A percentile compares a stretch with the other conserved stretches of the same genome.
Conservation (phyloP, 305 asterid genomes). For the Coffea humblotiana region DNA sequence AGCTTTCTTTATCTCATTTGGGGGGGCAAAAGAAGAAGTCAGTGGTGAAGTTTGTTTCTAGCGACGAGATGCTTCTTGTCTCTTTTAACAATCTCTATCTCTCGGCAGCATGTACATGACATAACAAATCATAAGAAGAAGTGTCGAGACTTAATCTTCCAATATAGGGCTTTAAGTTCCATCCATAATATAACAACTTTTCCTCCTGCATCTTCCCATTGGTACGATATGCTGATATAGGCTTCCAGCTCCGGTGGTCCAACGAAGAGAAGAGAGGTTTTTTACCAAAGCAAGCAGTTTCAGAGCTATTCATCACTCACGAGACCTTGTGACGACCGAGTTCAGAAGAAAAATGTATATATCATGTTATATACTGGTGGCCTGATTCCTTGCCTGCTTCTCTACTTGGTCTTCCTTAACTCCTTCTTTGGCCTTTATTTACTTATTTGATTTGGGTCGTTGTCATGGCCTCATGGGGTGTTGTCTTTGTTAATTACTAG, state of each 20-base stretch:
- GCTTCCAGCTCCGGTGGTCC: slow-evolving; percentile 29
- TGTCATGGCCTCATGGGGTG: background rate
- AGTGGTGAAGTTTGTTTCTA: slow-evolving; percentile 7
- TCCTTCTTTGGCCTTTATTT: background rate
- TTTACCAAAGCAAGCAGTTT: slow-evolving; percentile 19
- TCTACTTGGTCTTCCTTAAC: background rate
- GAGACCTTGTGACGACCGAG: slow-evolving; percentile 12
- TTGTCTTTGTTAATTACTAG: background rate
- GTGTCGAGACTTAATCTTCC: background rate
- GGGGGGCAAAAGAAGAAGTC: slow-evolving; percentile 18
- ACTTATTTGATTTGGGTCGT: background rate
- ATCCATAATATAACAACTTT: background rate
- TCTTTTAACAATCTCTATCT: background rate
- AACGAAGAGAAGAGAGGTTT: background rate
- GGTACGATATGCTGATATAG: slow-evolving; percentile 11
- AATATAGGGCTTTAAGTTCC: slow-evolving; percentile 10
- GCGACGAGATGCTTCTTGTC: slow-evolving; percentile 11
- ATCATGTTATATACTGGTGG: slow-evolving; percentile 4
- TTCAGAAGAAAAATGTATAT: slow-evolving; percentile 9
- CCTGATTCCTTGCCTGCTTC: slow-evolving; percentile 11
- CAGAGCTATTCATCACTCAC: slow-evolving; percentile 1
- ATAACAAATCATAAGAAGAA: slow-evolving; percentile 9
- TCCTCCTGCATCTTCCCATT: slow-evolving; percentile 2
- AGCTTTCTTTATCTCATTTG: slow-evolving; percentile 10
- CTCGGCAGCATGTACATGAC: background rate